Percentiles rank a stretch among this genome's conserved stretches.
phyloP scores from a whole-genome alignment of 139 green algal species.

The Spirogloea muscicola region DNA sequence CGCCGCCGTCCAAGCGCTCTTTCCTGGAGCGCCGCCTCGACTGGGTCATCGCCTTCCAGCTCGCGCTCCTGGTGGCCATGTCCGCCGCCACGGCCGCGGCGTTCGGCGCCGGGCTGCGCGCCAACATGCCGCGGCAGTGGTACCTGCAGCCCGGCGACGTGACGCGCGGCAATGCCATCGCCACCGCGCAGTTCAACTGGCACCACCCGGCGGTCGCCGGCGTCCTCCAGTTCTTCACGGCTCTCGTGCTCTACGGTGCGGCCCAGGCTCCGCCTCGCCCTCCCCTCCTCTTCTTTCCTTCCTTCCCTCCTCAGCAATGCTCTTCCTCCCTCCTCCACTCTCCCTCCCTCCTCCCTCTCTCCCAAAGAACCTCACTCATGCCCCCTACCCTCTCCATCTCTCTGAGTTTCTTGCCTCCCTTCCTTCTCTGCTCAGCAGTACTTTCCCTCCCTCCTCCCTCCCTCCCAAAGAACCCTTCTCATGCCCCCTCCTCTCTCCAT shows the following conservation, averaged over 20 bases:
- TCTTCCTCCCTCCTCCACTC: neutral
- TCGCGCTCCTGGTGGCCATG: constrained; percentile 55
- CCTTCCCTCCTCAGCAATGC: neutral
- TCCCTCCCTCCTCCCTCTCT: neutral
- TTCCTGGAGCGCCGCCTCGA: constrained; percentile 47
- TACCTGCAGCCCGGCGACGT: constrained; percentile 32
- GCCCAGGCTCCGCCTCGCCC: neutral
- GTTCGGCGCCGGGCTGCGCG: constrained; percentile 2
- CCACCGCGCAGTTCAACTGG: constrained; percentile 32
- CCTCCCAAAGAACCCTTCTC: neutral
- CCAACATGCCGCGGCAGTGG: constrained; percentile 14
- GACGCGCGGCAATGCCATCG: neutral
- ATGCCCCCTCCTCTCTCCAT: neutral
- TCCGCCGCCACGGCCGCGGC: constrained; percentile 9
- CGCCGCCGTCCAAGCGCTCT: constrained; percentile 66
- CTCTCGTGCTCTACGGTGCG: constrained; percentile 83
- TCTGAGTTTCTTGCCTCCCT: neutral
- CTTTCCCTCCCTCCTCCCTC: neutral
- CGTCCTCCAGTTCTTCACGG: constrained; percentile 66
- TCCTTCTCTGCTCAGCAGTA: neutral
- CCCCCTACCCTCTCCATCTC: neutral
- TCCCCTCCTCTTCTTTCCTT: neutral
- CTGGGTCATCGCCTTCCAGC: constrained; percentile 49
- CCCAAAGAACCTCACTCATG: neutral
- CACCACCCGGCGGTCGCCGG: constrained; percentile 13